These are phyloP conservation scores for Starmerella apis DNA, from an alignment of 805 yeast genomes.

Conservation along the genomic window DNA sequence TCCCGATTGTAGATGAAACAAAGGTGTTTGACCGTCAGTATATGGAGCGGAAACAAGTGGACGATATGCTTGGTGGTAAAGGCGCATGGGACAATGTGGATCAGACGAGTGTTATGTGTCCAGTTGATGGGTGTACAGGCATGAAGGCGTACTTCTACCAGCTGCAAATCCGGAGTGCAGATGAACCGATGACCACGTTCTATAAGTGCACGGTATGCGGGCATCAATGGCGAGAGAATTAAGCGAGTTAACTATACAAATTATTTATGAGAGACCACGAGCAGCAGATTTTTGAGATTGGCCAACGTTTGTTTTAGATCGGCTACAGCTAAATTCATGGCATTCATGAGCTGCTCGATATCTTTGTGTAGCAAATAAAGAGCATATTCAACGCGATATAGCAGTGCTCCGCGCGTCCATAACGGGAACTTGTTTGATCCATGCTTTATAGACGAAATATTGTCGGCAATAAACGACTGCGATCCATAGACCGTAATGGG, in stretches of 20 bases:
- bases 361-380: constrained; percentile 39
- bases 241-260: constrained; percentile 10
- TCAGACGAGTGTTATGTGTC: constrained; percentile 89
- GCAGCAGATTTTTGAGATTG: constrained; percentile 31
- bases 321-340: constrained; percentile 29
- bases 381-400: constrained; percentile 43
- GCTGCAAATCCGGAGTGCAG: constrained; percentile 92
- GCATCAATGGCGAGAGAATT: constrained; percentile 95
- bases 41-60: constrained; percentile 79
- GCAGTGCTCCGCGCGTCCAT: constrained; percentile 39
- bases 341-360: constrained; percentile 38
- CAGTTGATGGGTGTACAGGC: constrained; percentile 72
- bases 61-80: constrained; percentile 91
- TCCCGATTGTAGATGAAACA: constrained; percentile 64
- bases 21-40: constrained; percentile 77
- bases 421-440: constrained; percentile 39
- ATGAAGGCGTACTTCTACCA: constrained; percentile 94
- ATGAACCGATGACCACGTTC: constrained; percentile 98
- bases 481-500: constrained; percentile 43
- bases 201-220: constrained; percentile 90
- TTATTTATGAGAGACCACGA: constrained; percentile 25
- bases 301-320: constrained; percentile 33
- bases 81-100: constrained; percentile 99
- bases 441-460: constrained; percentile 35
- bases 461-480: constrained; percentile 41